These are phyloP conservation scores for Carallia pectinifolia DNA, from an alignment of 345 rosid species.

Conservation along the genomic window DNA sequence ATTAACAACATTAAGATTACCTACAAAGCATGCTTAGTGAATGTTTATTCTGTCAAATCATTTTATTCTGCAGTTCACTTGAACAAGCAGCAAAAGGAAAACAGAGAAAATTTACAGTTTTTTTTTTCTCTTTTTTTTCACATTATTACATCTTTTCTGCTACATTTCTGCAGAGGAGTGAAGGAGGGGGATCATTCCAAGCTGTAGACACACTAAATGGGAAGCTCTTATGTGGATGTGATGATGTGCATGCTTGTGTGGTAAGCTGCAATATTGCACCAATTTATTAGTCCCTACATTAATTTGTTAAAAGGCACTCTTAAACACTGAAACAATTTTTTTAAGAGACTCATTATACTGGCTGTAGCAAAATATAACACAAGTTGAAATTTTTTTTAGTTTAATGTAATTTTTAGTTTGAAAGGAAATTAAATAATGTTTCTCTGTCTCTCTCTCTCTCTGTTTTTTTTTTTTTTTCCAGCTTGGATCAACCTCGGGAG, in stretches of 20 bases:
- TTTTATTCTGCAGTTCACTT: not conserved
- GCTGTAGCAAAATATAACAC: too few relatives aligned
- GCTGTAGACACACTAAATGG: constrained; percentile 62
- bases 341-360: too few relatives aligned
- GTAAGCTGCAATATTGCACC: not conserved
- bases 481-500: constrained; percentile 46
- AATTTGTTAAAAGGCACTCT: too few relatives aligned
- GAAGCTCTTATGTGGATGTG: constrained; percentile 45
- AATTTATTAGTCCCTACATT: too few relatives aligned
- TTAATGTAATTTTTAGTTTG: not conserved
- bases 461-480: constrained; percentile 14
- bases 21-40: not conserved
- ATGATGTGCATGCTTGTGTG: constrained; percentile 28
- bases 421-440: not conserved
- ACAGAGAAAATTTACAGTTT: too few relatives aligned
- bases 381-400: not conserved
- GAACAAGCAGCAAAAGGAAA: not conserved
- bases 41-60: too few relatives aligned
- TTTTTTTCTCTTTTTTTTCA: constrained; percentile 28
- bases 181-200: constrained; percentile 65
- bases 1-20: not conserved
- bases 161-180: constrained; percentile 46
- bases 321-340: too few relatives aligned
- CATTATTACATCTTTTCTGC: not conserved
- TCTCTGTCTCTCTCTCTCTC: not conserved